Percentiles rank a stretch among this genome's conserved stretches.
Evolutionary conservation across 306 rosid species (phyloP).

Genomic region (Quercus bicolor): DNA sequence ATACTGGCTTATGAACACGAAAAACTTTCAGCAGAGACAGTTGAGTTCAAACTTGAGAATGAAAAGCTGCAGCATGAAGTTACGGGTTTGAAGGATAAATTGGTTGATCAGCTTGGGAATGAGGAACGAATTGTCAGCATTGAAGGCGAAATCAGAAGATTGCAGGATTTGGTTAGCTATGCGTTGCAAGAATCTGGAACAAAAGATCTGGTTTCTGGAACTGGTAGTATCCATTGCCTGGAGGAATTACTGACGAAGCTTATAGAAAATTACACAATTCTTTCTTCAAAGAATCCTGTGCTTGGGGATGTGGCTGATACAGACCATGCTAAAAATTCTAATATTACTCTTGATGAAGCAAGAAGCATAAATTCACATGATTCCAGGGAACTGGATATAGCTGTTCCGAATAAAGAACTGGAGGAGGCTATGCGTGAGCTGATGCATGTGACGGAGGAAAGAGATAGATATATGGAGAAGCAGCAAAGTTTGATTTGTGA

Average conservation of each 20-base stretch:
- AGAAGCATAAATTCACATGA: constrained; percentile 38
- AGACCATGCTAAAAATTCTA: constrained; percentile 30
- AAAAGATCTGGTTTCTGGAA: constrained; percentile 44
- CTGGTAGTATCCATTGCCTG: constrained; percentile 54
- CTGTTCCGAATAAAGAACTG: constrained; percentile 58
- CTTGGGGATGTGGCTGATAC: constrained; percentile 29
- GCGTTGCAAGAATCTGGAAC: constrained; percentile 49
- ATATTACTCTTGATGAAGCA: constrained; percentile 29
- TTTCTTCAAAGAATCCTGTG: constrained; percentile 34
- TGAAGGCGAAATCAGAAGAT: constrained; percentile 52
- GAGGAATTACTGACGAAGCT: constrained; percentile 68
- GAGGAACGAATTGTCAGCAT: constrained; percentile 42
- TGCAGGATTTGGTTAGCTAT: constrained; percentile 55
- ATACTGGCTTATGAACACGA: constrained; percentile 45
- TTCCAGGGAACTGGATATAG: constrained; percentile 35
- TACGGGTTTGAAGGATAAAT: constrained; percentile 42
- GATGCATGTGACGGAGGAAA: constrained; percentile 58
- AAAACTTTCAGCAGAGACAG: constrained; percentile 38
- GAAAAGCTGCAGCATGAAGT: constrained; percentile 53
- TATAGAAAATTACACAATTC: constrained; percentile 46
- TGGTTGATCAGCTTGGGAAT: constrained; percentile 40
- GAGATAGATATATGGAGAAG: constrained; percentile 54
- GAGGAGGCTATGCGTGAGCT: constrained; percentile 64
- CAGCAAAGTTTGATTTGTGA: constrained; percentile 54
- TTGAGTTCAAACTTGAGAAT: constrained; percentile 58